Conservation (phyloP, 129 eudicot genomes). For the Deinandra increscens region DNA sequence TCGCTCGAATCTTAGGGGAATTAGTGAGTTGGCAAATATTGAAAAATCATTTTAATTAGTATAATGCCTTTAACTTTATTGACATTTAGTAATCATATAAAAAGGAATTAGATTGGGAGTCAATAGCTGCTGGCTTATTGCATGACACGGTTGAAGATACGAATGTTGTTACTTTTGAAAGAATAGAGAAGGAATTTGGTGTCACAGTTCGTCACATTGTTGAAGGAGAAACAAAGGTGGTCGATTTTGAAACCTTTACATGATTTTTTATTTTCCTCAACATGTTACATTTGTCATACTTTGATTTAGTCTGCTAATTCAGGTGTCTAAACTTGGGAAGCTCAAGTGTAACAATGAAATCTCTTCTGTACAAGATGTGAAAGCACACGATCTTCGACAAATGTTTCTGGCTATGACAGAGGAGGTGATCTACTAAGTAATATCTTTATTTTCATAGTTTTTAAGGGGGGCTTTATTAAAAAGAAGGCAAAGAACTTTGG, state of each 20-base stretch:
- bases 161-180: conserved; percentile 80
- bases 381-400: conserved; percentile 90
- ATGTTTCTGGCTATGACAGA: conserved; percentile 97
- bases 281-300: conserved; percentile 12
- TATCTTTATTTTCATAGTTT: neutral
- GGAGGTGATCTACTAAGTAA: conserved; percentile 61
- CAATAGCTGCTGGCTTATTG: conserved; percentile 92
- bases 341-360: conserved; percentile 71
- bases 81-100: conserved; percentile 15
- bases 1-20: conserved; percentile 91
- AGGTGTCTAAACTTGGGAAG: conserved; percentile 97
- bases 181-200: conserved; percentile 83
- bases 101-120: conserved; percentile 97
- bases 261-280: neutral
- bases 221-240: conserved; percentile 98
- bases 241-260: conserved; percentile 5
- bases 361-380: conserved; percentile 79
- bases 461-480: neutral
- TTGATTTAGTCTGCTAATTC: conserved; percentile 9
- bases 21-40: conserved; percentile 55
- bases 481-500: neutral
- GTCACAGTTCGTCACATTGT: conserved; percentile 87
- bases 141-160: conserved; percentile 98
- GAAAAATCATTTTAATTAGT: conserved; percentile 9
- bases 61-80: neutral